These are phyloP conservation scores for Halophytophthora batemanensis DNA, from an alignment of 352 stramenopile species.

Conservation along the genomic window DNA sequence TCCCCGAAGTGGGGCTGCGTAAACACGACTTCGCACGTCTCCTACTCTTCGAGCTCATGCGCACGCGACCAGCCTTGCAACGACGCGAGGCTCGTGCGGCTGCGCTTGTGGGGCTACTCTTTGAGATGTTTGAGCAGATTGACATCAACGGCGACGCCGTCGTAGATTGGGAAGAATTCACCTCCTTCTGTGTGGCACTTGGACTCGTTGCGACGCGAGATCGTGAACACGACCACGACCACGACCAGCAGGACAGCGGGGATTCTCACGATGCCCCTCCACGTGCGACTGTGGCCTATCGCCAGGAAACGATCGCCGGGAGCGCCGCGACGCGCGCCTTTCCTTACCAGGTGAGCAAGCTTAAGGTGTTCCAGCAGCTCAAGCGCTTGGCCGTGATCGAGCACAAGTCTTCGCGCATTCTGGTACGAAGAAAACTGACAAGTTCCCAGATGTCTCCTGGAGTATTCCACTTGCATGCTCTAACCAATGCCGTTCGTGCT, in stretches of 20 bases:
- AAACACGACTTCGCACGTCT: constrained; percentile 55
- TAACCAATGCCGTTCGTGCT: too few species aligned
- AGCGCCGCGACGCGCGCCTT: constrained; percentile 31
- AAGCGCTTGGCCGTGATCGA: constrained; percentile 60
- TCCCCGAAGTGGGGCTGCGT: constrained; percentile 31
- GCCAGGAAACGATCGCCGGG: constrained; percentile 21
- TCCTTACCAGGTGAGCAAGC: constrained; percentile 58
- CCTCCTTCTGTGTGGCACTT: constrained; percentile 69
- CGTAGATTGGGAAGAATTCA: constrained; percentile 87
- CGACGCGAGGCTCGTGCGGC: constrained; percentile 26
- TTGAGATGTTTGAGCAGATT: constrained; percentile 80
- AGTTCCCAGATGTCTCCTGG: too few species aligned
- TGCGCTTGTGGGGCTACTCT: constrained; percentile 45
- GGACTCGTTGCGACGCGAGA: constrained; percentile 51
- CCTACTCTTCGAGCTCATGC: constrained; percentile 45
- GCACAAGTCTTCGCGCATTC: constrained; percentile 47
- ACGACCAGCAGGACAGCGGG: constrained; percentile 20
- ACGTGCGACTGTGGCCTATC: constrained; percentile 18
- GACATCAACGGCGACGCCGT: constrained; percentile 78
- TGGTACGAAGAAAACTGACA: constrained; percentile 34
- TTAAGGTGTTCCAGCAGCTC: constrained; percentile 44
- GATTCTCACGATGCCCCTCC: constrained; percentile 16
- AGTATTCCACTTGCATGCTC: too few species aligned
- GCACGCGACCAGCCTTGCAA: constrained; percentile 37
- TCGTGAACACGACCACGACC: constrained; percentile 19